Evolutionary conservation across 495 filamentous ascomycete species (phyloP), one percentile per base, ranked within the genome.

Genomic region (Chaetomidium leptoderma): DNA sequence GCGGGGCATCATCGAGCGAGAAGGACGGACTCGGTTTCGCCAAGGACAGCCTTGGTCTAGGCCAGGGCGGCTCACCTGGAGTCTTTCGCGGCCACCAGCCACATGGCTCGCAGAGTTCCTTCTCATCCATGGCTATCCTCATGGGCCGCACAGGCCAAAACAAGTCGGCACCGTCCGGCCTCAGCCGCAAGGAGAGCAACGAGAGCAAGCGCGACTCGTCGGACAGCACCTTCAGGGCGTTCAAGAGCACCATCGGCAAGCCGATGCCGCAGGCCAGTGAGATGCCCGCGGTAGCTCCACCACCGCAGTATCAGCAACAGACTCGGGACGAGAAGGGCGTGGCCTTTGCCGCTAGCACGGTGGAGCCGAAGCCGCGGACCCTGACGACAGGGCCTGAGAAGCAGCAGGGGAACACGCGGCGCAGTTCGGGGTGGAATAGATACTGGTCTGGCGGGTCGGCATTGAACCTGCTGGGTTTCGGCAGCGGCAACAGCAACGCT

Each of bases 371-470:
- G 36, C 68, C 71, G 0, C 70, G 74, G 35, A 60, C 69, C 47
- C 62, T 69, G 14, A 58, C 63, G 11, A 44, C 52, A 13, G 43
- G 33, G 26, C 65, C 65, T 2, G 61, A 71, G 21, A 51, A 53
- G 24, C 53, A 53, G 24, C 53, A 68, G 13, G 67, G 63, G 16
- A 59, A 49, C 66, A 76, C 53, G 56, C 82, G 69, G 24, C 75
- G 81, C 58, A 81, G 79, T 58, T 84, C 81, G 7, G 81, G 81
- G 27, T 83, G 81, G 81, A 82, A 82, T 67, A 65, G 76, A 19
- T 84, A 83, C 62, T 84, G 80, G 78, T 83, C 80, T 17, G 80
- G 79, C 33, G 80, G 80, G 19, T 81, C 76, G 56, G 73, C 76
- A 1, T 58, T 79, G 33, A 77, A 77, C 43, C 71, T 80, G n/a